Base-by-base conservation (phyloP, 345 rosid species). In the Populus tremula region DNA sequence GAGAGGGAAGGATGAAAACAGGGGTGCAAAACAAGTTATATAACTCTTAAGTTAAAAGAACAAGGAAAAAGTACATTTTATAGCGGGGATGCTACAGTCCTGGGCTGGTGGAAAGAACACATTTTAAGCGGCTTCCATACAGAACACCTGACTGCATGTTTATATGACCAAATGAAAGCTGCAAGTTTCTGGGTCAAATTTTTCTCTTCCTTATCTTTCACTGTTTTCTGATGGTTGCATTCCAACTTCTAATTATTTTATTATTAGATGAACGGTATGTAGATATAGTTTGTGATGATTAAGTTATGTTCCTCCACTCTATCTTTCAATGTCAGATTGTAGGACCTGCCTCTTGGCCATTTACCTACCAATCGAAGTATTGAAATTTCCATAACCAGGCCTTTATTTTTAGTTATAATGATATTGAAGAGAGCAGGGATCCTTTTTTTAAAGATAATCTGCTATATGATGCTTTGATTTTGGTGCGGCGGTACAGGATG, bases 401-500 rank as follows among this genome's bases (percentile, higher is more conserved):
- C 70, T 33, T 27, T 7, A 23, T 67, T 49, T n/a, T 75, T 41
- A 49, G 12, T 36, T n/a, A 43, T 27, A 47, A 23, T 41, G 39
- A 23, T 76, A 29, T 33, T 36, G 41, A 20, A 67, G 71, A 39
- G 27, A 29, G 62, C 47, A 47, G 25, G 53, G 64, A 45, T 64
- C 39, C 36, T 35, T 33, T 43, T 41, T 59, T 67, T 16, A 35
- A 71, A 72, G 78, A 53, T 80, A 80, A 83, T 76, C 74, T 79
- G 80, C 72, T 72, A 77, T 70, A 63, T 62, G 64, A 70, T 81
- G 72, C 76, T 78, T 38, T 83, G 69, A 77, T 84, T 91, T 90
- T 84, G 85, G 38, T 90, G 88, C 88, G 84, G 88, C 88, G 84
- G 87, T 89, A 86, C 96, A 93, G 97, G 96, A 96, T 86, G 99